Percentiles rank a stretch among this genome's conserved stretches.
Conservation (phyloP, 306 rosid species). For the Glycine soja region DNA sequence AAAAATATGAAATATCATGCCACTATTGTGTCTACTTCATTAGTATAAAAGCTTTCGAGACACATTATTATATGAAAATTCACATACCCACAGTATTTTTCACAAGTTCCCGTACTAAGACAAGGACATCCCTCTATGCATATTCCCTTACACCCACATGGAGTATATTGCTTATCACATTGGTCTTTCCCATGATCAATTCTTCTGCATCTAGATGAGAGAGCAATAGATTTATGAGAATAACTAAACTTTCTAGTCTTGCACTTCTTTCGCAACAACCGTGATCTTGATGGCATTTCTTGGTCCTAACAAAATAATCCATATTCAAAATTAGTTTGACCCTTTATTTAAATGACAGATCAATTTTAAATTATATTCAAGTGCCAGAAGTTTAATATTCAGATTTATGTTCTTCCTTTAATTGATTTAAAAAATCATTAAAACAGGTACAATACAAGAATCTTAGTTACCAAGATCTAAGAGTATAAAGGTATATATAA, state of each 20-base stretch:
- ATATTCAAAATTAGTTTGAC: slow-evolving; percentile 23
- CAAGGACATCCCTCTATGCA: slow-evolving; percentile 87
- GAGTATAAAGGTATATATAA: not conserved
- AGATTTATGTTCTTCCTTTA: not conserved
- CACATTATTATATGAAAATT: slow-evolving; percentile 5
- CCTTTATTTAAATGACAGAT: not conserved
- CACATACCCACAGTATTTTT: slow-evolving; percentile 85
- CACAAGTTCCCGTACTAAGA: slow-evolving; percentile 66
- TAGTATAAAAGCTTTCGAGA: no score
- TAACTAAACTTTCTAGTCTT: no score
- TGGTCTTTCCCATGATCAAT: slow-evolving; percentile 61
- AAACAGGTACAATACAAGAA: not conserved
- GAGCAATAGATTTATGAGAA: no score
- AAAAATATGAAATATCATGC: no score
- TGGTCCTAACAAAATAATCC: slow-evolving; percentile 54
- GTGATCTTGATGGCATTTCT: slow-evolving; percentile 65
- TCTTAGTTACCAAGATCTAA: not conserved
- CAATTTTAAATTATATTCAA: slow-evolving; percentile 17
- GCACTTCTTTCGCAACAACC: slow-evolving; percentile 60
- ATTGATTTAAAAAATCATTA: not conserved
- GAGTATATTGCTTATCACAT: slow-evolving; percentile 62
- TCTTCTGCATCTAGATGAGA: no score
- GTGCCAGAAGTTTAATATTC: not conserved
- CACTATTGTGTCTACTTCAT: no score
- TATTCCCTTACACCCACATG: slow-evolving; percentile 74